A percentile compares a stretch with the other conserved stretches of the same genome.
These are phyloP conservation scores for Triticum dicoccoides DNA, from an alignment of 176 grass and related monocot genomes.

Conservation along the genomic window DNA sequence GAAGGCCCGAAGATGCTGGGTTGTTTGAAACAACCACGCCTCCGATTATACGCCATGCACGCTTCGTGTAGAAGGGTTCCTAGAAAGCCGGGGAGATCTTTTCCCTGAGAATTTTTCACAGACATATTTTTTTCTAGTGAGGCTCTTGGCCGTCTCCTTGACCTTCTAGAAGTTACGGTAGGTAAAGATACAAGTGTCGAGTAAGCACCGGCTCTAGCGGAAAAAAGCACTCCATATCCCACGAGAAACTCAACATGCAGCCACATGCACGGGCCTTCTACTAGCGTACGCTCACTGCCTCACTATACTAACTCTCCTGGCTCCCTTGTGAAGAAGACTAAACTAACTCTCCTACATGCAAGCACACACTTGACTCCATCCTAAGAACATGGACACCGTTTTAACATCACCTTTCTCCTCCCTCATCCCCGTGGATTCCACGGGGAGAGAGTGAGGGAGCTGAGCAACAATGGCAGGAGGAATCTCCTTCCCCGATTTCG, in stretches of 20 bases:
- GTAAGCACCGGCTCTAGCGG: background rate
- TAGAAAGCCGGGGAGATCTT: too few relatives aligned
- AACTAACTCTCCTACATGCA: background rate
- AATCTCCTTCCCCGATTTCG: background rate
- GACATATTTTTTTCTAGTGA: too few relatives aligned
- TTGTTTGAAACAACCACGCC: too few relatives aligned
- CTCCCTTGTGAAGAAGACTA: too few relatives aligned
- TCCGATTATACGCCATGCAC: too few relatives aligned
- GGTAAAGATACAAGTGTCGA: too few relatives aligned
- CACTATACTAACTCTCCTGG: background rate
- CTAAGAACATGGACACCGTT: background rate
- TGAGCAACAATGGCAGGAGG: background rate
- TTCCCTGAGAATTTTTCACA: too few relatives aligned
- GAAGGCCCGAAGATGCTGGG: too few relatives aligned
- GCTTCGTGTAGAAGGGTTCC: too few relatives aligned
- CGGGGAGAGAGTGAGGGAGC: background rate
- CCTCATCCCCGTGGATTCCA: background rate
- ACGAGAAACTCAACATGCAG: background rate
- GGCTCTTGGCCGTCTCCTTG: too few relatives aligned
- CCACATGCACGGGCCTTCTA: background rate
- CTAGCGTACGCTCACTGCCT: background rate
- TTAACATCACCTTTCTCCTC: background rate
- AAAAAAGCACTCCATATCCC: background rate
- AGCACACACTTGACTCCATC: background rate
- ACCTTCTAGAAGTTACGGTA: too few relatives aligned